Percentiles rank a stretch among this genome's conserved stretches.
Conservation (phyloP, 2,329 filamentous ascomycete genomes). For the Ascochyta fabae region DNA sequence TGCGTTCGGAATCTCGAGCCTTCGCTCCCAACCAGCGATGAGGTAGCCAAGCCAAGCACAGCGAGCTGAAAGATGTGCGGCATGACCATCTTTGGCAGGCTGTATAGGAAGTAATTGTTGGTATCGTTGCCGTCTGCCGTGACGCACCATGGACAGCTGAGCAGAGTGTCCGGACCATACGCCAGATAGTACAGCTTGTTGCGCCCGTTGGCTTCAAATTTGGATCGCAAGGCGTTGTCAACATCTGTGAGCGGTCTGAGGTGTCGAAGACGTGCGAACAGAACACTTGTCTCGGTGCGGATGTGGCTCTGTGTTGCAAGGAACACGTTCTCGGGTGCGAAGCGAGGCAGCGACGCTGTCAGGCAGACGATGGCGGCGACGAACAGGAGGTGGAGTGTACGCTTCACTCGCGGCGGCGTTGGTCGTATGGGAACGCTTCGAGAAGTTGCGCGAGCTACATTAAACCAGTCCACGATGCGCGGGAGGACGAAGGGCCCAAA, state of each 20-base stretch:
- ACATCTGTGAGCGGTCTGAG: constrained; percentile 63
- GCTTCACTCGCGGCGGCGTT: constrained; percentile 60
- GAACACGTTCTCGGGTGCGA: constrained; percentile 85
- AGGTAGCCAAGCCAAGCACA: constrained; percentile 75
- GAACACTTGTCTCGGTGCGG: constrained; percentile 81
- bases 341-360: constrained; percentile 68
- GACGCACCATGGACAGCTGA: constrained; percentile 82
- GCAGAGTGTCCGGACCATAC: constrained; percentile 76
- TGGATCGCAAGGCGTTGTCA: constrained; percentile 71
- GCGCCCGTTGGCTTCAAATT: constrained; percentile 66
- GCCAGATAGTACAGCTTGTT: constrained; percentile 82
- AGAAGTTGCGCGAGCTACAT: constrained; percentile 55
- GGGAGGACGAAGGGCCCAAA: constrained; percentile 76
- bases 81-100: constrained; percentile 72
- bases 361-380: constrained; percentile 61
- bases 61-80: constrained; percentile 83
- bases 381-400: constrained; percentile 67
- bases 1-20: constrained; percentile 72
- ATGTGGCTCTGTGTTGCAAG: constrained; percentile 77
- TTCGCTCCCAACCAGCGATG: constrained; percentile 68
- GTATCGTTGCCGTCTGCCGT: constrained; percentile 64
- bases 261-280: constrained; percentile 76
- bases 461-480: constrained; percentile 69
- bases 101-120: constrained; percentile 78
- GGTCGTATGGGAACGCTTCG: constrained; percentile 60